Base-by-base conservation (phyloP, 768 basidiomycete genomes). In the Suillus fuscotomentosus region DNA sequence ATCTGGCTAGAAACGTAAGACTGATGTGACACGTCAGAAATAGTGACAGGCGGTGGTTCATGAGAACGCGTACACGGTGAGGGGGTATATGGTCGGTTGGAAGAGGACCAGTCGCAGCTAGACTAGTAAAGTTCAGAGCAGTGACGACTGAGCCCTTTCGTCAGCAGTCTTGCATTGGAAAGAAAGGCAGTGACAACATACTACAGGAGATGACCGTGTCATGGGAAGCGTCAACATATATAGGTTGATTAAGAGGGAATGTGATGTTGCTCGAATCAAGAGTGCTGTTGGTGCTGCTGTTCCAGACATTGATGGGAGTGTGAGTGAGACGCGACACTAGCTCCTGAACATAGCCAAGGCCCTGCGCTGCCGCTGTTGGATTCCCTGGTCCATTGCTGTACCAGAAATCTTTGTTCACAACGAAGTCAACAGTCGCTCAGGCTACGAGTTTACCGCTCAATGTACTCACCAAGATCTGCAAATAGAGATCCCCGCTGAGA, bases 211-310 rank as follows among this genome's bases (percentile, higher is more conserved):
- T 73, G 55, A 83, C 75, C 24, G 78, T 76, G 57, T 85, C 84
- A 66, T 85, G 84, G 15, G 70, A 73, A 2, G 79, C 79, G 48
- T 84, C 83, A 42, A 81, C 81, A 59, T 78, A 84, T 60, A 84
- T 74, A 53, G 74, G 72, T 63, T 77, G 75, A 31, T 75, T 65
- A 39, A 79, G 68, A 34, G 77, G 77, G 72, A 79, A 78, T 13
- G 72, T 76, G 42, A 73, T 67, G 54, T 73, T 70, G 64, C 63
- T 81, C 53, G 78, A 70, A 63, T 84, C 81, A 60, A 84, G 74
- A 6, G 82, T 81, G 31, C 75, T 72, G 70, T 86, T 86, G 34
- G 79, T 79, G 2, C 79, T 78, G 34, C 83, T 80, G 66, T 82
- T 78, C 70, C 76, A 77, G 20, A 70, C 69, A n/a, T 71, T 64